Evolutionary conservation across 2,329 filamentous ascomycete species (phyloP).

Genomic region (Ophiostoma sp.): DNA sequence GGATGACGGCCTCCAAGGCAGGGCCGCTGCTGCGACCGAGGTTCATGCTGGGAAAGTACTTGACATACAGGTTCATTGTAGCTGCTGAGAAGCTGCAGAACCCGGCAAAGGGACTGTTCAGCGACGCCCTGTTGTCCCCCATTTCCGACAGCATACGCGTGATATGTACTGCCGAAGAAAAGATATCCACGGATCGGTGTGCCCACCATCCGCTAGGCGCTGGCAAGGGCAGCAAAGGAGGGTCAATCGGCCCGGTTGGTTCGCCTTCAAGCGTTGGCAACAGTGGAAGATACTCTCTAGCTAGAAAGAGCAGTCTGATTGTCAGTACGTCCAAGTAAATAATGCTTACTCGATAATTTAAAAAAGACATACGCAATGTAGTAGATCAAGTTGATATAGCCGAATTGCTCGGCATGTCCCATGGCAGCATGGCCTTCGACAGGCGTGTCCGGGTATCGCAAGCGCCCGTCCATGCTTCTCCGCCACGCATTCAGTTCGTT

Average conservation of each 20-base stretch:
- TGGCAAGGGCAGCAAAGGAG: not conserved
- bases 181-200: not conserved
- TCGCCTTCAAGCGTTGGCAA: not conserved
- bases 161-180: not conserved
- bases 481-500: not conserved
- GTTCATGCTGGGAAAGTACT: slow-evolving; percentile 41
- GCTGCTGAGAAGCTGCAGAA: slow-evolving; percentile 39
- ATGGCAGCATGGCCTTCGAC: slow-evolving; percentile 36
- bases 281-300: not conserved
- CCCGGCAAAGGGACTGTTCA: not conserved
- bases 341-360: slow-evolving; percentile 32
- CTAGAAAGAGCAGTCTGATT: not conserved
- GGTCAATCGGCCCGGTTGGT: not conserved
- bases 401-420: slow-evolving; percentile 40
- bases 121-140: not conserved
- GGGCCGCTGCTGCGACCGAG: slow-evolving; percentile 31
- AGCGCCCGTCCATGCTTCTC: not conserved
- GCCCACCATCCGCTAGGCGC: not conserved
- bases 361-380: slow-evolving; percentile 39
- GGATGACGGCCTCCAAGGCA: not conserved
- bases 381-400: slow-evolving; percentile 42
- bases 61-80: slow-evolving; percentile 40
- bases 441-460: not conserved
- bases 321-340: not conserved
- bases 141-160: not conserved